Evolutionary conservation across 2,329 filamentous ascomycete genomes (phyloP), one percentile per base, ranked within the genome.

Genomic region (Aspergillus udagawae): DNA sequence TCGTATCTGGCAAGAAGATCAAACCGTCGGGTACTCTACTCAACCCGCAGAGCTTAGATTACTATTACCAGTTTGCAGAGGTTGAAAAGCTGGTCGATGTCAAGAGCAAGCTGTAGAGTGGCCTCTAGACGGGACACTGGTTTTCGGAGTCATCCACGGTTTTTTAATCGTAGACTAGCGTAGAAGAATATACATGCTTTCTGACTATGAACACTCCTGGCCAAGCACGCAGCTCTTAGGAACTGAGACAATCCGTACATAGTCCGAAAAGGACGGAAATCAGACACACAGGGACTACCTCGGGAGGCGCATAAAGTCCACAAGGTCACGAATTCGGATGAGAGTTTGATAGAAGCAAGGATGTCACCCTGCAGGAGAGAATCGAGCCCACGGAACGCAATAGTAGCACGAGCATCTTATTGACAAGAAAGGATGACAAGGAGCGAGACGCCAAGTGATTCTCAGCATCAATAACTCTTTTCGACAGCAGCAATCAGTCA

Each of bases 51-150:
- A 89, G 88, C 61, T 73, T 94, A 57, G 81, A 91, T 32, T 93
- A 82, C 67, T 94, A 91, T 67, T 92, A 94, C 65, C 86, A 85
- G 67, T 94, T 93, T 73, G 87, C 86, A 4, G 84, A 86, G 68
- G 82, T 90, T 0, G 88, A 91, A 70, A 82, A 87, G 52, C 47
- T 75, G 51, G 52, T 64, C 58, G 83, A 83, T 12, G 60, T 55
- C 2, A 63, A 58, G 58, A 65, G 65, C 47, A 69, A 67, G 54
- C 45, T 70, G 29, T 65, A 61, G 27, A 53, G 12, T 14, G 21
- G 5, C 12, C 14, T 17, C 7, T 35, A 17, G 14, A 35, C 12
- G 14, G 17, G 14, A 17, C 14, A 38, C 3, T 17, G 6, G 6
- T 3, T 17, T 17, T 17, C 6, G 3, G 8, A 44, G 20, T 5